Evolutionary conservation across 768 basidiomycete species (phyloP), one percentile per base, ranked within the genome.

Genomic region (Boletellus ananas): DNA sequence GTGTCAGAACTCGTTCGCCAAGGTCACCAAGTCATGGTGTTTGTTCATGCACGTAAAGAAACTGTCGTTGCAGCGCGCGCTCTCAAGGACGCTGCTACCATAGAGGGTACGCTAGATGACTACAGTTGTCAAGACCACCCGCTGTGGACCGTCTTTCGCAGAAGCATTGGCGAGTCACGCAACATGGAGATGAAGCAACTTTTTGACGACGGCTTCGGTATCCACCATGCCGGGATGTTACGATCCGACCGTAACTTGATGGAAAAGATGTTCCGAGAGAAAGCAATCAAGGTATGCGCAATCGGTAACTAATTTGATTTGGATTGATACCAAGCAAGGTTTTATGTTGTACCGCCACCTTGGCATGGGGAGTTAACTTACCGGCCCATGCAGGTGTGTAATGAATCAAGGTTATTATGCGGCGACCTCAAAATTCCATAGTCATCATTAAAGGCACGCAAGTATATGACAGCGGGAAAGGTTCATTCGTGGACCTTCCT

Each of bases 21-120:
- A 58, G 96, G 94, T 3, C 96, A 99, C 70, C 96, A 98, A 67
- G 93, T 96, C 52, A 98, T 99, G 94, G 94, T 99, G 1, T 99
- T 99, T 61, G 96, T 99, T 9, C 96, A 99, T 67, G 92, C 96
- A 13, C 80, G 96, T 27, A 98, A 96, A 71, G 96, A 98, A 63
- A 99, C 96, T 0, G 96, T 98, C 45, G 96, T 95, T 64, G 81
- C 90, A 1, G 94, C 94, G 0, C 72, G 83, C 60, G 80, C 78
- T 10, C 75, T 99, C 21, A 82, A 83, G 50, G 96, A 98, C 53
- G 75, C 85, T 49, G 84, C 91, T 4, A 55, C 79, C 4, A 64
- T 74, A 14, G 90, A 96, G 52, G 90, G 87, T 3, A 77, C 76
- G 41, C 60, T 78, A 13, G 90, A 89, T 29, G 79, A 89, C 36